These are phyloP conservation scores for Nitzschia inconspicua DNA, from an alignment of 108 stramenopile species.

Conservation along the genomic window DNA sequence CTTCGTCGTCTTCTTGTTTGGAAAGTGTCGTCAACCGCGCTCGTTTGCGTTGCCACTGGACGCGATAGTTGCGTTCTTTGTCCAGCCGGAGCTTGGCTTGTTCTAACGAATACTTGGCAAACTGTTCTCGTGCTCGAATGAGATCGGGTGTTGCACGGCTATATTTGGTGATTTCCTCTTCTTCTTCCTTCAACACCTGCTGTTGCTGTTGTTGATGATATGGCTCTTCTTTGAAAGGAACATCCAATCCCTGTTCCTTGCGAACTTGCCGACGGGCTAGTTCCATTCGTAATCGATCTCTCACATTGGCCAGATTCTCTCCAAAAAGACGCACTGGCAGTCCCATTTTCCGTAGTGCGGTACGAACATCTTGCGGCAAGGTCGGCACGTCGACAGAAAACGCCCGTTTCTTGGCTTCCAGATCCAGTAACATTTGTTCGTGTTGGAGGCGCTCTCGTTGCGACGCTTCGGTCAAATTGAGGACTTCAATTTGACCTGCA, in stretches of 20 bases:
- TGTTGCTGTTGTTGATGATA: conserved; percentile 3
- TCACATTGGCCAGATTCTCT: conserved; percentile 85
- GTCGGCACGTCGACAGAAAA: conserved; percentile 81
- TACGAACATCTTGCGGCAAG: conserved; percentile 67
- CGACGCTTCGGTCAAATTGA: conserved; percentile 66
- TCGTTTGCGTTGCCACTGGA: conserved; percentile 52
- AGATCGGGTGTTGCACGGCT: conserved; percentile 78
- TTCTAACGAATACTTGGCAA: conserved; percentile 72
- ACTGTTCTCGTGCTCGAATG: conserved; percentile 67
- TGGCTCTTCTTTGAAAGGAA: neutral
- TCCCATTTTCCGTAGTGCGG: conserved; percentile 60
- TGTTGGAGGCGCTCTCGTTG: conserved; percentile 55
- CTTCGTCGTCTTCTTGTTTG: conserved; percentile 30
- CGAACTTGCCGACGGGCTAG: conserved; percentile 58
- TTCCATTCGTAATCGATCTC: conserved; percentile 75
- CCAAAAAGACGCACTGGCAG: conserved; percentile 87
- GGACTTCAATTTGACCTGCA: conserved; percentile 37
- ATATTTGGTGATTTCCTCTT: conserved; percentile 79
- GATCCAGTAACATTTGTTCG: conserved; percentile 52
- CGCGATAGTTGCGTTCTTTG: conserved; percentile 55
- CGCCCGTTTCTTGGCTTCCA: conserved; percentile 83
- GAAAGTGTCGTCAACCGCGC: conserved; percentile 25
- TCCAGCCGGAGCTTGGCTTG: conserved; percentile 67
- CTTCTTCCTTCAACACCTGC: conserved; percentile 22
- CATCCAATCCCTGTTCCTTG: conserved; percentile 43